Conservation (phyloP, 2,329 filamentous ascomycete species). For the Trichothecium sympodiale region DNA sequence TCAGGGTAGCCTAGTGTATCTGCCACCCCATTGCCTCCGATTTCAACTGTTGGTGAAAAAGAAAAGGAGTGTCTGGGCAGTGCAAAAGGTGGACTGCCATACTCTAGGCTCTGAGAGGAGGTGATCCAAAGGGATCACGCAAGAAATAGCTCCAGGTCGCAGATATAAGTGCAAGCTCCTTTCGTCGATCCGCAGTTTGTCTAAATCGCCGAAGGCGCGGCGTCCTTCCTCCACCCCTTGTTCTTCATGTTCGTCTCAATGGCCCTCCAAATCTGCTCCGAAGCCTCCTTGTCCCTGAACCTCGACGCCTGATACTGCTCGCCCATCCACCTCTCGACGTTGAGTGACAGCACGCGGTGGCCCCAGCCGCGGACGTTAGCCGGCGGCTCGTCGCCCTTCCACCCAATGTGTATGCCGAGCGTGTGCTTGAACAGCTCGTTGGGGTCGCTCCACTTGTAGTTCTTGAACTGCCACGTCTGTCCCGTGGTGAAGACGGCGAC, state of each 20-base stretch:
- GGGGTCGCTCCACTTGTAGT: constrained; percentile 89
- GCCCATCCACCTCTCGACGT: constrained; percentile 73
- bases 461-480: constrained; percentile 97
- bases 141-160: too few relatives aligned
- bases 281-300: constrained; percentile 86
- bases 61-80: constrained; percentile 1
- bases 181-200: too few relatives aligned
- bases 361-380: constrained; percentile 76
- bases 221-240: constrained; percentile 72
- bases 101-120: too few relatives aligned
- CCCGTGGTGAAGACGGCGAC: constrained; percentile 97
- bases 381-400: constrained; percentile 73
- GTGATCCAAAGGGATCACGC: too few relatives aligned
- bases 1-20: not conserved
- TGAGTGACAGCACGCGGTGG: constrained; percentile 65
- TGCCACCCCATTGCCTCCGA: not conserved
- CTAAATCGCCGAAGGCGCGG: constrained; percentile 49
- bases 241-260: constrained; percentile 81
- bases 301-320: constrained; percentile 42
- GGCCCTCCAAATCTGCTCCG: constrained; percentile 83
- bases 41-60: not conserved
- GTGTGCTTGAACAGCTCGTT: constrained; percentile 84
- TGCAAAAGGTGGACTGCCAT: too few relatives aligned
- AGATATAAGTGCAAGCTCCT: too few relatives aligned
- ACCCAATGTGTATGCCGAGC: constrained; percentile 80